A percentile compares a stretch with the other conserved stretches of the same genome.
Conservation (phyloP, 495 filamentous ascomycete genomes). For the Neurospora sp. region DNA sequence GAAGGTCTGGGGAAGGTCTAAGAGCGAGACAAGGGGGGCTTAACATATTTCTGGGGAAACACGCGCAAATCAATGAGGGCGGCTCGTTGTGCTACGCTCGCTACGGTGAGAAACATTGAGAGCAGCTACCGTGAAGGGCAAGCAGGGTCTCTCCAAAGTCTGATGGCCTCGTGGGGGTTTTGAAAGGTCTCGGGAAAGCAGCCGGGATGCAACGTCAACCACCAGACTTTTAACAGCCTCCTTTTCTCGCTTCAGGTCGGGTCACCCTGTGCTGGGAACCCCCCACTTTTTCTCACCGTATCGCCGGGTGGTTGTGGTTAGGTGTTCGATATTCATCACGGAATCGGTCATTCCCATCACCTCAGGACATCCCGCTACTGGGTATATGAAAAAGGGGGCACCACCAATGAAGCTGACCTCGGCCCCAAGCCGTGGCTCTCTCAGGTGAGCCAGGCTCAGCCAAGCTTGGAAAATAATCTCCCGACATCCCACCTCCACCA, state of each 20-base stretch:
- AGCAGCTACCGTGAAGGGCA: not conserved
- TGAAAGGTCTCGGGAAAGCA: not conserved
- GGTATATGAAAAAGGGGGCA: not conserved
- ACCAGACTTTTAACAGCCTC: not conserved
- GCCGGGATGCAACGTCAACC: not conserved
- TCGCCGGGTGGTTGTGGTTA: not conserved
- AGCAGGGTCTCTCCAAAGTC: not conserved
- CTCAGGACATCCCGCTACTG: not conserved
- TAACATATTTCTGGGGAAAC: not conserved
- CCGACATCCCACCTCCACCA: not conserved
- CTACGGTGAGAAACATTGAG: not conserved
- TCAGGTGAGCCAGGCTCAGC: not conserved
- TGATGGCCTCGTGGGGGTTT: not conserved
- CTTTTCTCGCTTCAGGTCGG: not conserved
- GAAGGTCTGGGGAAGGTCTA: not conserved
- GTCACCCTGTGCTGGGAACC: not conserved
- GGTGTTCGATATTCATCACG: not conserved
- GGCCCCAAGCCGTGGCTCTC: not conserved
- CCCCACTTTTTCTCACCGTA: not conserved
- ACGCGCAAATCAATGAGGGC: not conserved
- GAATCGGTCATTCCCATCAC: not conserved
- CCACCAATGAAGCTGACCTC: not conserved
- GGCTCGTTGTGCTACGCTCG: not conserved
- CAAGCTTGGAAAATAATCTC: not conserved
- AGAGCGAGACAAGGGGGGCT: not conserved